Percentiles rank a stretch among this genome's conserved stretches.
Evolutionary conservation across 1,284 basidiomycete genomes (phyloP).

Genomic region (Trametes versicolor): DNA sequence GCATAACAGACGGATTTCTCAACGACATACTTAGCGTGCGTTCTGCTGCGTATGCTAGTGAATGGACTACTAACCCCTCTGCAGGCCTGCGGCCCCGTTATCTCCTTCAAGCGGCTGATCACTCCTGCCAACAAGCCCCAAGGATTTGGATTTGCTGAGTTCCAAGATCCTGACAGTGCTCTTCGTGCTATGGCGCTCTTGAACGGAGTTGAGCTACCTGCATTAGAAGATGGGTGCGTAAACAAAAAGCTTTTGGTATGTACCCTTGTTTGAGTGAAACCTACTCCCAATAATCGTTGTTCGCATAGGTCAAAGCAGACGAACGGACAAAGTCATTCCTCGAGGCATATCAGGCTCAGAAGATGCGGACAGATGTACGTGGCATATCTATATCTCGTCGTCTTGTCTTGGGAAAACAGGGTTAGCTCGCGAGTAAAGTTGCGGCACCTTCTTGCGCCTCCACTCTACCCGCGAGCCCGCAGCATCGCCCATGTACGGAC

Average conservation of each 20-base stretch:
- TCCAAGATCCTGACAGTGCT: conserved; percentile 89
- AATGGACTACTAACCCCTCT: conserved; percentile 3
- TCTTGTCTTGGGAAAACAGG: neutral
- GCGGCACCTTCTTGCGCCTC: too few relatives aligned
- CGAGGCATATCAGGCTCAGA: conserved; percentile 83
- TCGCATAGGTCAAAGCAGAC: conserved; percentile 85
- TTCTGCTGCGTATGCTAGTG: conserved; percentile 26
- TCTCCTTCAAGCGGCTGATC: conserved; percentile 90
- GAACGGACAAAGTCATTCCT: conserved; percentile 91
- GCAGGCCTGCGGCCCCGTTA: conserved; percentile 88
- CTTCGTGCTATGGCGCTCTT: conserved; percentile 83
- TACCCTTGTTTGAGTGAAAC: conserved; percentile 39
- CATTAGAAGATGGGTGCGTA: conserved; percentile 84
- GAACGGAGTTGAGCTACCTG: conserved; percentile 88
- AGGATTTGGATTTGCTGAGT: conserved; percentile 95
- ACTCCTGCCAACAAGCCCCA: conserved; percentile 92
- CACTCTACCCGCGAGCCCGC: too few relatives aligned
- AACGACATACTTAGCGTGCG: conserved; percentile 82
- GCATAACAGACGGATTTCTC: conserved; percentile 85
- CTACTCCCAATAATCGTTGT: conserved; percentile 49
- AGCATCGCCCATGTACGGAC: too few relatives aligned
- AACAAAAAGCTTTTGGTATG: conserved; percentile 89
- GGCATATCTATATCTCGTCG: conserved; percentile 21
- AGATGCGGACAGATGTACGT: conserved; percentile 83
- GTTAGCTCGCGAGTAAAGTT: too few relatives aligned